Percentiles rank a stretch among this genome's conserved stretches.
Conservation (phyloP, 352 stramenopile species). For the Nothophytophthora sp. region DNA sequence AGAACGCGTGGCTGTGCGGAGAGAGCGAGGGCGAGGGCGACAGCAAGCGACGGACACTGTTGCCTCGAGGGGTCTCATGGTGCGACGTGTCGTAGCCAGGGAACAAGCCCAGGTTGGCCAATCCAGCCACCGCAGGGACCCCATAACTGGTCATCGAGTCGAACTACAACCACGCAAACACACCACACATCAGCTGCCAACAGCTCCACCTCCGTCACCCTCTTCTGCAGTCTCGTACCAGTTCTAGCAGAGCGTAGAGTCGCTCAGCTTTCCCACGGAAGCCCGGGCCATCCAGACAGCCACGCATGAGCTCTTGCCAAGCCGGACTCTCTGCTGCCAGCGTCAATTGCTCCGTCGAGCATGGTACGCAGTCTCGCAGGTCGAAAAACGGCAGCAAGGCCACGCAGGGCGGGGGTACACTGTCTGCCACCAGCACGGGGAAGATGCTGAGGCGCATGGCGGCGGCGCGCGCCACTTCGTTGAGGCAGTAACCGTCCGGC, state of each 20-base stretch:
- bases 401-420: conserved; percentile 64
- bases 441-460: conserved; percentile 70
- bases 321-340: conserved; percentile 33
- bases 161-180: conserved; percentile 49
- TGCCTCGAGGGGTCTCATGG: conserved; percentile 33
- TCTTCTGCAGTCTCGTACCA: no score
- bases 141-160: conserved; percentile 66
- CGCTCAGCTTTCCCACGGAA: conserved; percentile 56
- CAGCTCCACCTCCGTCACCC: no score
- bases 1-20: conserved; percentile 6
- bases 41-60: conserved; percentile 45
- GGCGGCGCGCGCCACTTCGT: conserved; percentile 71
- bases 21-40: conserved; percentile 24
- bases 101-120: conserved; percentile 63
- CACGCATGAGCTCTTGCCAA: conserved; percentile 48
- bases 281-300: conserved; percentile 26
- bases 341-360: conserved; percentile 13
- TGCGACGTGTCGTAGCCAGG: conserved; percentile 33
- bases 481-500: conserved; percentile 78
- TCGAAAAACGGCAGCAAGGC: conserved; percentile 78
- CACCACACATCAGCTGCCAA: no score
- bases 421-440: conserved; percentile 66
- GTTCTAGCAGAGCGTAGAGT: conserved; percentile 61
- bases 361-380: conserved; percentile 65
- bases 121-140: conserved; percentile 52